Evolutionary conservation across 2,329 filamentous ascomycete genomes (phyloP).

Genomic region (Lachnellula cervina): DNA sequence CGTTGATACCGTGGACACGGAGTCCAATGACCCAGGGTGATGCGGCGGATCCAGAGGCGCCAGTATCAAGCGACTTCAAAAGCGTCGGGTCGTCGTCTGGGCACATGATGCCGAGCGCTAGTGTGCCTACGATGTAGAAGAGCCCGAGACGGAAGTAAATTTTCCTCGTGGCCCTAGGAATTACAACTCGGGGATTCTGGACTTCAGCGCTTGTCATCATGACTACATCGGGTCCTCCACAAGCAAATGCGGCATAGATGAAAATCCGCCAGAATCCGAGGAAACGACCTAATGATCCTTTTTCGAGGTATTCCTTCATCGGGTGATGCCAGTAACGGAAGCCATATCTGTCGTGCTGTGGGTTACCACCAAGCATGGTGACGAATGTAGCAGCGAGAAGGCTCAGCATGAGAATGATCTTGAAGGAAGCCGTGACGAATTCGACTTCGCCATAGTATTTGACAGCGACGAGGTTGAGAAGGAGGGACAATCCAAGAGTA

Average conservation of each 20-base stretch:
- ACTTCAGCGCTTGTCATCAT: constrained; percentile 50
- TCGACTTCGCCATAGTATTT: constrained; percentile 54
- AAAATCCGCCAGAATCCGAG: constrained; percentile 36
- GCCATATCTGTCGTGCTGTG: constrained; percentile 45
- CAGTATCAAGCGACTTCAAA: constrained; percentile 31
- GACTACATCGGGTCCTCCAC: constrained; percentile 45
- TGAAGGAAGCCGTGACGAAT: constrained; percentile 57
- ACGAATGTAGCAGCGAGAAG: constrained; percentile 52
- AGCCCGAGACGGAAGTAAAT: constrained; percentile 50
- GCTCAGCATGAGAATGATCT: constrained; percentile 54
- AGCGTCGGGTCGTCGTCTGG: constrained; percentile 34
- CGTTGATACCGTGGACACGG: constrained; percentile 42
- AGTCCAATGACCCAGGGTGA: constrained; percentile 44
- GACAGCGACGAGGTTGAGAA: constrained; percentile 12
- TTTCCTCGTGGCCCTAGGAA: constrained; percentile 43
- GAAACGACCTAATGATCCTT: constrained; percentile 54
- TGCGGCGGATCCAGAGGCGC: constrained; percentile 43
- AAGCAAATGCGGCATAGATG: constrained; percentile 37
- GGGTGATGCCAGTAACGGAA: constrained; percentile 54
- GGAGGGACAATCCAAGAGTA: constrained; percentile 30
- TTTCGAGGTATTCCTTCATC: constrained; percentile 59
- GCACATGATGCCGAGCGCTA: constrained; percentile 43
- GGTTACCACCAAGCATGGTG: constrained; percentile 53
- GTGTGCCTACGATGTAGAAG: constrained; percentile 45
- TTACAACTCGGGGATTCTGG: constrained; percentile 43